phyloP scores from a whole-genome alignment of 768 basidiomycete genomes.

The Xerocomellus dryophilus region DNA sequence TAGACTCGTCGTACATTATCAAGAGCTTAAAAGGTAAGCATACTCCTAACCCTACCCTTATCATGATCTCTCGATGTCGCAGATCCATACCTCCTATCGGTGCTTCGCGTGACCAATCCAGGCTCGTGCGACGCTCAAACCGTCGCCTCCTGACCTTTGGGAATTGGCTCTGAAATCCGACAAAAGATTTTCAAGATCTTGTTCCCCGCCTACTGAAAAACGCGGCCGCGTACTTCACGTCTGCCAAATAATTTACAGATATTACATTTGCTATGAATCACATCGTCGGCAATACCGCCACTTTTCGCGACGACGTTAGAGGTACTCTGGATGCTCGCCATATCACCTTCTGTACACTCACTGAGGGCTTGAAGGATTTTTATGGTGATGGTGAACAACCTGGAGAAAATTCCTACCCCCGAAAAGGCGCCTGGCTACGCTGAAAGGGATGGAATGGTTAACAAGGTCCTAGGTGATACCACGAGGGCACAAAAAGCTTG shows the following conservation, averaged over 20 bases:
- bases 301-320: slow-evolving; percentile 5
- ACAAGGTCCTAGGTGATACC: slow-evolving; percentile 6
- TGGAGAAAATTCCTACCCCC: neutral
- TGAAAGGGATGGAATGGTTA: neutral
- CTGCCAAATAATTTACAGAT: slow-evolving; percentile 3
- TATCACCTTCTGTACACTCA: slow-evolving; percentile 1
- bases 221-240: neutral
- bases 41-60: neutral
- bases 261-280: slow-evolving; percentile 1
- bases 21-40: neutral
- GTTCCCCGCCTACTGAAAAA: slow-evolving; percentile 2
- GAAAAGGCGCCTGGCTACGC: slow-evolving; percentile 1
- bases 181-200: neutral
- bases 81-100: neutral
- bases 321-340: neutral
- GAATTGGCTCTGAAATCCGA: slow-evolving; percentile 1
- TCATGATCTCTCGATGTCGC: neutral
- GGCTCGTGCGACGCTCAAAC: neutral
- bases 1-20: neutral
- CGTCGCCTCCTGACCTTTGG: slow-evolving; percentile 6
- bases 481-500: neutral
- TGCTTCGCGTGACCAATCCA: neutral
- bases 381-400: neutral
- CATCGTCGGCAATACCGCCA: slow-evolving; percentile 5
- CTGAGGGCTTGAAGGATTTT: slow-evolving; percentile 3